Conservation (phyloP, 1,284 basidiomycete species). For the Apiotrichum sp. region DNA sequence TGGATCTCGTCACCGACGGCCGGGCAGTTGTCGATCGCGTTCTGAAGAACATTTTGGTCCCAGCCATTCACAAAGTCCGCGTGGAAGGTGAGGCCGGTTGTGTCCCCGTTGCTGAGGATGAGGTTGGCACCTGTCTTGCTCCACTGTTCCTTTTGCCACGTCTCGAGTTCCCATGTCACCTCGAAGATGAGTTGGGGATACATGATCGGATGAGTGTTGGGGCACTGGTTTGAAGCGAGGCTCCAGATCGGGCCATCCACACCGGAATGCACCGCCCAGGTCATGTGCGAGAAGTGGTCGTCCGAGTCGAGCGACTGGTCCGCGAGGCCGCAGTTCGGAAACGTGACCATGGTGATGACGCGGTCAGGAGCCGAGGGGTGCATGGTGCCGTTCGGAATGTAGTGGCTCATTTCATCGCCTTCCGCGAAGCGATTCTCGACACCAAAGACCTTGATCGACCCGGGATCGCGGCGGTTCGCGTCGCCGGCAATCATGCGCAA, state of each 20-base stretch:
- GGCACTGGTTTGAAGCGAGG: conserved; percentile 30
- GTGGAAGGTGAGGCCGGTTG: conserved; percentile 45
- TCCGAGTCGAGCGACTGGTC: conserved; percentile 42
- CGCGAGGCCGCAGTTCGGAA: conserved; percentile 48
- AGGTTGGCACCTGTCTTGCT: conserved; percentile 1
- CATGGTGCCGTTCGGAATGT: neutral
- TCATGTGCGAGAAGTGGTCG: conserved; percentile 48
- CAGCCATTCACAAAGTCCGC: conserved; percentile 47
- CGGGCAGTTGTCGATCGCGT: conserved; percentile 41
- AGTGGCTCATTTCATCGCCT: neutral
- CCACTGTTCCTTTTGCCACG: neutral
- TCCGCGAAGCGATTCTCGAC: neutral
- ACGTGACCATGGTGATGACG: conserved; percentile 26
- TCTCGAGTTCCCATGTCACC: conserved; percentile 25
- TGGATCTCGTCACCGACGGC: conserved; percentile 1
- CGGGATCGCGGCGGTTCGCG: conserved; percentile 17
- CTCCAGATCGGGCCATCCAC: neutral
- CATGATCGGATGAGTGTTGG: conserved; percentile 34
- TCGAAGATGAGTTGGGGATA: conserved; percentile 46
- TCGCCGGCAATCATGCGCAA: conserved; percentile 49
- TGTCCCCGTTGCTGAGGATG: conserved; percentile 41
- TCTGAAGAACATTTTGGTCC: conserved; percentile 39
- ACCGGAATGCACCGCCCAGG: conserved; percentile 41
- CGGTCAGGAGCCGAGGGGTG: neutral
- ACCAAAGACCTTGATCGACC: neutral